A percentile compares a stretch with the other conserved stretches of the same genome.
Evolutionary conservation across 2,329 filamentous ascomycete species (phyloP).

Genomic region (Sarocladium strictum): DNA sequence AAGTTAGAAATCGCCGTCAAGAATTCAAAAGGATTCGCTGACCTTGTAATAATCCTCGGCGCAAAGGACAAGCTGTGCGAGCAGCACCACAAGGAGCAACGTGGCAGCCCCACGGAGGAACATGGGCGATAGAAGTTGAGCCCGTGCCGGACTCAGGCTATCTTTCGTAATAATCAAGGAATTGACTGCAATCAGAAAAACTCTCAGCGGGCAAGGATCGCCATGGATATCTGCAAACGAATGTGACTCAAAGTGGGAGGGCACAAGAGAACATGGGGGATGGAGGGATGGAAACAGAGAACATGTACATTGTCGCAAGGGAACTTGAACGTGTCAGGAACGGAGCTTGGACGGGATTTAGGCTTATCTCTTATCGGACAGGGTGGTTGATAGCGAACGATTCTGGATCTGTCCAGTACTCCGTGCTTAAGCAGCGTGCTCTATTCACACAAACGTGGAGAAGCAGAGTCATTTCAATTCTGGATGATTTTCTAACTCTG

Average conservation of each 20-base stretch:
- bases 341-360: not conserved
- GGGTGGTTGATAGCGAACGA: too few relatives aligned
- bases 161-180: not conserved
- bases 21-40: constrained; percentile 12
- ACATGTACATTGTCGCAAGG: not conserved
- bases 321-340: constrained; percentile 6
- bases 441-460: too few relatives aligned
- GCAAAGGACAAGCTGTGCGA: constrained; percentile 50
- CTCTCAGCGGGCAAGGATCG: not conserved
- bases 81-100: constrained; percentile 44
- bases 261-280: not conserved
- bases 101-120: constrained; percentile 41
- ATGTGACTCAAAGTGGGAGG: not conserved
- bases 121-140: constrained; percentile 34
- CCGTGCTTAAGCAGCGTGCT: too few relatives aligned
- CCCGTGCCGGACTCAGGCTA: constrained; percentile 12
- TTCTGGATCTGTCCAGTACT: too few relatives aligned
- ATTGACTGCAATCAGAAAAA: not conserved
- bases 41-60: constrained; percentile 78
- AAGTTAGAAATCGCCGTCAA: not conserved
- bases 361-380: constrained; percentile 2
- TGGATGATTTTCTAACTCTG: too few relatives aligned
- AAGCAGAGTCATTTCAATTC: too few relatives aligned
- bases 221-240: not conserved
- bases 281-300: not conserved